Evolutionary conservation across 306 rosid genomes (phyloP), one percentile per base, ranked within the genome.

Genomic region (Begonia loranthoides): DNA sequence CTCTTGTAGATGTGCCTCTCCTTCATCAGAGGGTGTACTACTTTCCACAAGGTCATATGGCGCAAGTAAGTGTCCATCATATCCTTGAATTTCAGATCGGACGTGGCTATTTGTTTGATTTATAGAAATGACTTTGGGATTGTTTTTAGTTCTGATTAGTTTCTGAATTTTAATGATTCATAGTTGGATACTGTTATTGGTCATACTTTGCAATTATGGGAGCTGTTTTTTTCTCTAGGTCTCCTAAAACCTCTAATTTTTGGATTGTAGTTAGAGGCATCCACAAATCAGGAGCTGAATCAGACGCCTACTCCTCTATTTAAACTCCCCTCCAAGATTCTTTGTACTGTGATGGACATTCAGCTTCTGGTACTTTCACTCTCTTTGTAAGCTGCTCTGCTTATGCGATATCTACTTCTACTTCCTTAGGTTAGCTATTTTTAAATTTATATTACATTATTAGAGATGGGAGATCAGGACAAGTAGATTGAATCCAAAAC

Each of bases 21-120:
- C 28, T 5, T 17, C 49, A 40, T 17, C 80, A 90, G 66, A 80
- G 78, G 63, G 99, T 86, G 19, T 82, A 52, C 67, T 90, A 90
- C 55, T 82, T 90, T 46, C 99, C 94, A 5, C 99, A 90, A 50
- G 97, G 99, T 1, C 99, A 90, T 55, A 85, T 86, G 94, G 95
- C 85, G 46, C 97, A 90, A 73, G 95, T 85, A 49, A 64, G 75
- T 62, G 48, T 38, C n/a, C 47, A 15, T 9, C 14, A 14, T 47
- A 43, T 45, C n/a, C 8, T 41, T 54, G 44, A 54, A 39, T 52
- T 55, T 13, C 55, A 67, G 69, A 66, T 61, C 66, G 60, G 40
- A 51, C 49, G 50, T 14, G 13, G 9, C 22, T 54, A 60, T 21
- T 40, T 45, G 59, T 39, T 41, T 66, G 14, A 22, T 45, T 57